A percentile compares a stretch with the other conserved stretches of the same genome.
Conservation (phyloP, 2,329 filamentous ascomycete genomes). For the Arachnopeziza araneosa region DNA sequence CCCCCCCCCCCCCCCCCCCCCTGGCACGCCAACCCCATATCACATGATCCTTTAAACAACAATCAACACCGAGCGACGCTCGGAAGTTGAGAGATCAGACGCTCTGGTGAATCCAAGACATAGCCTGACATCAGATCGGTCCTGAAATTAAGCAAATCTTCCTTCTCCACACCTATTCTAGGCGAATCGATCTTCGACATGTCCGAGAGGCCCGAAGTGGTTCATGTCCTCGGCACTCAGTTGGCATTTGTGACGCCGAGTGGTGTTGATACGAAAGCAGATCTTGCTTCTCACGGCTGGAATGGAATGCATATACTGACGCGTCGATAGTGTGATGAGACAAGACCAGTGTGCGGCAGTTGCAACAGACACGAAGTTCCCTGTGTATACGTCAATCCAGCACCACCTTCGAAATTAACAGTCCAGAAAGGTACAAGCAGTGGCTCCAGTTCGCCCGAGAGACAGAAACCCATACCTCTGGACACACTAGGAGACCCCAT, state of each 20-base stretch:
- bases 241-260: neutral
- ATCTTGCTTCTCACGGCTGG: neutral
- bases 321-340: neutral
- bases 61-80: too few species aligned
- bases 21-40: too few species aligned
- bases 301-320: neutral
- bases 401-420: neutral
- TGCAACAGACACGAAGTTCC: neutral
- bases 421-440: neutral
- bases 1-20: too few species aligned
- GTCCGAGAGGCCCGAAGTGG: neutral
- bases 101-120: neutral
- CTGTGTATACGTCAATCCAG: neutral
- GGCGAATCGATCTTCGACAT: too few species aligned
- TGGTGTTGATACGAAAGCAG: neutral
- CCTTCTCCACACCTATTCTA: neutral
- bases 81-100: neutral
- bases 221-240: neutral
- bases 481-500: neutral
- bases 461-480: neutral
- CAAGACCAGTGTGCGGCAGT: neutral
- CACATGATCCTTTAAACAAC: too few species aligned
- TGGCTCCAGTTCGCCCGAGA: neutral
- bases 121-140: neutral
- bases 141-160: neutral